Percentiles rank a stretch among this genome's conserved stretches.
phyloP scores from a whole-genome alignment of 2,329 filamentous ascomycete species.

The Epichloe sibirici region DNA sequence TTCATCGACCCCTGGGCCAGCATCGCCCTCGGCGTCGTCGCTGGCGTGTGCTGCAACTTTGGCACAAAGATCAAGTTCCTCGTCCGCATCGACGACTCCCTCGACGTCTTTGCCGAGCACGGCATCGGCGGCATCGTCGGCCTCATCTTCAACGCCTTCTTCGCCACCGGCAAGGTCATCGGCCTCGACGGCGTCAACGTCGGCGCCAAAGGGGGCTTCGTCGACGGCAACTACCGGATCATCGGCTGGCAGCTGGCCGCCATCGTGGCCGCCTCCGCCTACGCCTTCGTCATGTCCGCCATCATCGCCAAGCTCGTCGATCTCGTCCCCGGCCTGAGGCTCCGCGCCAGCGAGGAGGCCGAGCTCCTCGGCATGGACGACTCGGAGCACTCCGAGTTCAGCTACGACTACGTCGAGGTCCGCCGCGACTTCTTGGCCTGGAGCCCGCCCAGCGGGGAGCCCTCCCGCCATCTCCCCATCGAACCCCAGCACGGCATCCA shows the following conservation, averaged over 20 bases:
- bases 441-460: constrained; percentile 62
- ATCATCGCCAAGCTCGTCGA: constrained; percentile 65
- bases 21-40: constrained; percentile 51
- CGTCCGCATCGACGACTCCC: constrained; percentile 55
- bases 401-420: constrained; percentile 83
- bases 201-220: constrained; percentile 53
- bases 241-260: constrained; percentile 74
- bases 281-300: constrained; percentile 63
- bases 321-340: constrained; percentile 62
- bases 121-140: constrained; percentile 57
- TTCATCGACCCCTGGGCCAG: constrained; percentile 57
- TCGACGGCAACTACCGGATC: constrained; percentile 62
- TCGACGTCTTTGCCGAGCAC: constrained; percentile 63
- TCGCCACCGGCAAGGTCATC: constrained; percentile 58
- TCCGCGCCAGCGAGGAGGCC: constrained; percentile 69
- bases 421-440: constrained; percentile 79
- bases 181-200: constrained; percentile 68
- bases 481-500: constrained; percentile 60
- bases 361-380: constrained; percentile 83
- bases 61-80: constrained; percentile 53
- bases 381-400: constrained; percentile 81
- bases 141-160: constrained; percentile 61
- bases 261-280: constrained; percentile 52
- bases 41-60: constrained; percentile 58
- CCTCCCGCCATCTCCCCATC: constrained; percentile 41